These are phyloP conservation scores for Phytophthora citricola DNA, from an alignment of 352 stramenopile genomes.

Conservation along the genomic window DNA sequence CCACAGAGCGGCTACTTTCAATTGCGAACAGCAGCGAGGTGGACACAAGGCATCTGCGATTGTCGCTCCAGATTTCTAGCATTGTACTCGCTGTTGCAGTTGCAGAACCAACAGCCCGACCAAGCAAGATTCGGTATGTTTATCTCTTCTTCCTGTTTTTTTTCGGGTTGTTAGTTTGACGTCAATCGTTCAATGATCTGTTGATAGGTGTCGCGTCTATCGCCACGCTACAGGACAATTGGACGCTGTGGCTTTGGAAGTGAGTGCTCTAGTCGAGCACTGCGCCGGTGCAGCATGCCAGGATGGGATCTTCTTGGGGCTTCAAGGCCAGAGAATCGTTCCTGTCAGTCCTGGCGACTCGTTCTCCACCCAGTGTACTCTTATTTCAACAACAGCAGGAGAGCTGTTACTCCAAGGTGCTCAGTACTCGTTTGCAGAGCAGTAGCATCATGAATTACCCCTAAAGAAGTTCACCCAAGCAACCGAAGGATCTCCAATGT, in stretches of 20 bases:
- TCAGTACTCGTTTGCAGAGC: slow-evolving; percentile 56
- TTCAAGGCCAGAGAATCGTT: slow-evolving; percentile 50
- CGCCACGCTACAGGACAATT: slow-evolving; percentile 23
- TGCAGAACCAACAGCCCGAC: slow-evolving; percentile 1
- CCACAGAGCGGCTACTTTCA: slow-evolving; percentile 31
- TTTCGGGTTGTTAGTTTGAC: slow-evolving; percentile 3
- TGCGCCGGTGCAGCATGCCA: slow-evolving; percentile 44
- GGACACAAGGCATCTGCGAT: slow-evolving; percentile 28
- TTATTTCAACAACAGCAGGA: slow-evolving; percentile 24
- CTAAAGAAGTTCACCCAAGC: slow-evolving; percentile 29
- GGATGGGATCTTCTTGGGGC: slow-evolving; percentile 54
- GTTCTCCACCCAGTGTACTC: slow-evolving; percentile 48
- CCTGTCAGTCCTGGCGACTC: slow-evolving; percentile 36
- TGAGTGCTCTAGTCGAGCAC: slow-evolving; percentile 42
- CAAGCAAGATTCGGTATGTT: slow-evolving; percentile 49
- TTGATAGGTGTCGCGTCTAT: slow-evolving; percentile 51
- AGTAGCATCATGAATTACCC: slow-evolving; percentile 18
- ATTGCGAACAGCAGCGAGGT: slow-evolving; percentile 2
- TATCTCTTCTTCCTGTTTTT: not conserved
- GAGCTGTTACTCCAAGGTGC: slow-evolving; percentile 46
- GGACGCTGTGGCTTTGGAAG: slow-evolving; percentile 40
- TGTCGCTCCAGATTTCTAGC: slow-evolving; percentile 43
- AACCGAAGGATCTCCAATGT: slow-evolving; percentile 71
- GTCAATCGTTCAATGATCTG: slow-evolving; percentile 4
- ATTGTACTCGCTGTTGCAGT: slow-evolving; percentile 28